Percentiles rank a stretch among this genome's conserved stretches.
Conservation (phyloP, 805 yeast genomes). For the Candida odintsovae region DNA sequence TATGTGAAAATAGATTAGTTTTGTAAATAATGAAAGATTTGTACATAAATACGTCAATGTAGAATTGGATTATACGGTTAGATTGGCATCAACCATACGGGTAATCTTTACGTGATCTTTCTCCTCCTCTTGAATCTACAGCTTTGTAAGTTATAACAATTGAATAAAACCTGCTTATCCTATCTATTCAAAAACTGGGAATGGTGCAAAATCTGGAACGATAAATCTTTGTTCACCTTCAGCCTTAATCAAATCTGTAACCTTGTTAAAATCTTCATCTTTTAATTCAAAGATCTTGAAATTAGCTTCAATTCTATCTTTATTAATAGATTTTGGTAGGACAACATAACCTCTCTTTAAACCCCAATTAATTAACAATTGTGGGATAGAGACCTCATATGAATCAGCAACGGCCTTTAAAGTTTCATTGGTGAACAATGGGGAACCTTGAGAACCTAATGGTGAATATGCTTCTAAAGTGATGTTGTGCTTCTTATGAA, state of each 20-base stretch:
- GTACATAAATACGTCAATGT: not conserved
- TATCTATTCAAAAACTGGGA: constrained; percentile 31
- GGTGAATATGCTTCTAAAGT: constrained; percentile 17
- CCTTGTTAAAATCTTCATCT: constrained; percentile 21
- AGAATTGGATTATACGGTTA: not conserved
- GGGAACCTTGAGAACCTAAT: constrained; percentile 12
- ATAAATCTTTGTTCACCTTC: constrained; percentile 28
- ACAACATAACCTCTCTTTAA: constrained; percentile 53
- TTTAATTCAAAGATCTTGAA: constrained; percentile 10
- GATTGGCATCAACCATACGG: no score
- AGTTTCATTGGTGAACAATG: constrained; percentile 27
- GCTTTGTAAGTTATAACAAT: no score
- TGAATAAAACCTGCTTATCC: no score
- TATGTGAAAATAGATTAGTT: not conserved
- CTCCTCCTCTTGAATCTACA: no score
- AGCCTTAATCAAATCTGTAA: constrained; percentile 18
- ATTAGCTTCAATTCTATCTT: constrained; percentile 34
- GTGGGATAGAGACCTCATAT: constrained; percentile 38
- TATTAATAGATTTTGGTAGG: constrained; percentile 42
- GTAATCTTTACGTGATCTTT: no score
- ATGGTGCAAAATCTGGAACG: constrained; percentile 18
- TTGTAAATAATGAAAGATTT: not conserved
- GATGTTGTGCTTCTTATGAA: constrained; percentile 10
- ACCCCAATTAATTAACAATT: constrained; percentile 53
- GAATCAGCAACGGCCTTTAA: constrained; percentile 40